Evolutionary conservation across 371 early-diverging fungal species (phyloP).

Genomic region (Mucor indicus): DNA sequence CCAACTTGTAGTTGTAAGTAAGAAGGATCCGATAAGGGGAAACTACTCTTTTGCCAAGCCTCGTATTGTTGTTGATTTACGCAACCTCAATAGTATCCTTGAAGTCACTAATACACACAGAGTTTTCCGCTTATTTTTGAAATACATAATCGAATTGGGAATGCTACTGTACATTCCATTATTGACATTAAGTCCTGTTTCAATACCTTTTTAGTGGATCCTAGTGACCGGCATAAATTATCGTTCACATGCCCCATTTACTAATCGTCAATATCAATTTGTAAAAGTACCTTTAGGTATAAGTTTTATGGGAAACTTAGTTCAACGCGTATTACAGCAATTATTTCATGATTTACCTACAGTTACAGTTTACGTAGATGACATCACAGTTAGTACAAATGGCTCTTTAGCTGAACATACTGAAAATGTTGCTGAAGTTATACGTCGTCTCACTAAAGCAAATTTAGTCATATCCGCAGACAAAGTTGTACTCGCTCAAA

Average conservation of each 20-base stretch:
- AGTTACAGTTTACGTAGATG: conserved; percentile 4
- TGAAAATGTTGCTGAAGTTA: neutral
- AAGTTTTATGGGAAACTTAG: neutral
- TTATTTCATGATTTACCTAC: conserved; percentile 1
- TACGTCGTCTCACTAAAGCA: conserved; percentile 4
- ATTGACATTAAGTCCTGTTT: conserved; percentile 6
- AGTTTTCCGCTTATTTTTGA: neutral
- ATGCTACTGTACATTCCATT: neutral
- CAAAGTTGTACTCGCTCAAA: conserved; percentile 1
- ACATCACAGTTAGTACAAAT: neutral
- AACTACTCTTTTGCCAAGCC: neutral
- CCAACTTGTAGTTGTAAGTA: neutral
- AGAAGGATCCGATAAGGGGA: neutral
- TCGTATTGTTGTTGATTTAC: conserved; percentile 1
- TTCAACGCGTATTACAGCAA: neutral
- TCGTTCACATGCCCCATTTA: conserved; percentile 2
- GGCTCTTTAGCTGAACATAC: neutral
- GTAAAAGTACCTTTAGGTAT: neutral
- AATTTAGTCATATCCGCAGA: neutral
- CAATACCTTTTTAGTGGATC: neutral
- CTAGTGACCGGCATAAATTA: neutral
- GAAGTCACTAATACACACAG: neutral
- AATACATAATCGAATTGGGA: neutral
- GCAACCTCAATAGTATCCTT: neutral
- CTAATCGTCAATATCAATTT: neutral